Evolutionary conservation across 306 rosid genomes (phyloP), one percentile per base, ranked within the genome.

Genomic region (Cicer yamashitae): DNA sequence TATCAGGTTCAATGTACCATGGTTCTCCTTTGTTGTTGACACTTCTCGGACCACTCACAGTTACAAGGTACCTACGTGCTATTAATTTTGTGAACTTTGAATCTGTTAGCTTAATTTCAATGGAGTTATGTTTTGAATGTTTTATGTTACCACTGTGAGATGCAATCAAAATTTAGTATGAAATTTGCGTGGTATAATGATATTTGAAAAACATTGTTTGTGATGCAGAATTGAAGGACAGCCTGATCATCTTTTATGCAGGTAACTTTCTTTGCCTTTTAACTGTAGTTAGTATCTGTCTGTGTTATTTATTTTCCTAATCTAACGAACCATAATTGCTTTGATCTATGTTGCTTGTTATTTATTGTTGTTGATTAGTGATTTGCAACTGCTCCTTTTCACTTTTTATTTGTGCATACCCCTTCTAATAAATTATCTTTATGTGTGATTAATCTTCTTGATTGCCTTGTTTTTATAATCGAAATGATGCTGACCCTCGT

Each of bases 41-140:
- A 39, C 83, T 91, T 72, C 93, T 93, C 17, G 98, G 98, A n/a
- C 98, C 98, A 15, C 89, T 93, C 79, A 93, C 96, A 5, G 88
- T 79, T 67, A 76, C 57, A 37, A 78, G 94, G 98, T 89, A 48
- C 7, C 34, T 30, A 30, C 34, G 45, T 77, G 60, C 34, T 59
- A 47, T 77, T 18, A 57, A 2, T 70, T 41, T 37, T 44, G 6
- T 51, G 14, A 11, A 30, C 1, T 48, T 59, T 41, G 1, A 22
- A 18, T 66, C 14, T 18, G 10, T 51, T 65, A n/a, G 37, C 53
- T 77, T 81, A 12, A 30, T 53, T 48, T 61, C 38, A 59, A 51
- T 30, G 20, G 46, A 38, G 12, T n/a, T 2, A 5, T 6, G 70
- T 59, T 70, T 53, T 44, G 5, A 12, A 9, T 54, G 44, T 13